Percentiles rank a stretch among this genome's conserved stretches.
phyloP scores from a whole-genome alignment of 2,329 filamentous ascomycete species.

The Venturia asperata region DNA sequence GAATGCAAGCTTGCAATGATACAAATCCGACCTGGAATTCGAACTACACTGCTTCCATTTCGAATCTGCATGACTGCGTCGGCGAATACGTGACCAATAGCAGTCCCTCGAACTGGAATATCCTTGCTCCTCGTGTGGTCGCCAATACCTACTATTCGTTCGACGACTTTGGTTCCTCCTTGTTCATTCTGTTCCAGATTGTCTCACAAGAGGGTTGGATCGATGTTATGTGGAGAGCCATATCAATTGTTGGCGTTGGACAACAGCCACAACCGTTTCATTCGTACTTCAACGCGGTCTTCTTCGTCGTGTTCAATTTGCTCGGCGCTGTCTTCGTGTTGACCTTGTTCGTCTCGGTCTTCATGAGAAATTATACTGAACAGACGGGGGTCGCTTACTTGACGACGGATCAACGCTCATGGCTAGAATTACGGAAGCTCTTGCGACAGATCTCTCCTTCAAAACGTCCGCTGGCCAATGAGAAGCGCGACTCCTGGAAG shows the following conservation, averaged over 20 bases:
- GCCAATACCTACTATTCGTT: constrained; percentile 83
- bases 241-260: constrained; percentile 71
- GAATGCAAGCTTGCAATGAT: constrained; percentile 77
- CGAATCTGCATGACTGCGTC: constrained; percentile 65
- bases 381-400: constrained; percentile 95
- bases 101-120: constrained; percentile 73
- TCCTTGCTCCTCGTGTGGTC: constrained; percentile 75
- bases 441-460: constrained; percentile 90
- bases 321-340: constrained; percentile 93
- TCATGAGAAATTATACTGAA: constrained; percentile 99
- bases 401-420: constrained; percentile 91
- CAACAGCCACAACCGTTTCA: constrained; percentile 63
- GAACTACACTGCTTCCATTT: constrained; percentile 39
- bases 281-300: constrained; percentile 78
- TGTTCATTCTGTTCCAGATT: constrained; percentile 97
- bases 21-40: constrained; percentile 26
- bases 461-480: constrained; percentile 77
- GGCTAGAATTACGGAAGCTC: constrained; percentile 89
- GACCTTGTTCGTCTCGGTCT: constrained; percentile 96
- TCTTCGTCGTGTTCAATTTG: constrained; percentile 95
- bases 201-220: constrained; percentile 98
- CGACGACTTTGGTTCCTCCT: constrained; percentile 84
- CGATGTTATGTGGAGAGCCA: constrained; percentile 79
- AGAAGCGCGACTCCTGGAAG: constrained; percentile 66
- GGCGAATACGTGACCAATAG: constrained; percentile 70